Evolutionary conservation across 2,329 filamentous ascomycete species (phyloP), one percentile per base, ranked within the genome.

Genomic region (Capronia coronata): DNA sequence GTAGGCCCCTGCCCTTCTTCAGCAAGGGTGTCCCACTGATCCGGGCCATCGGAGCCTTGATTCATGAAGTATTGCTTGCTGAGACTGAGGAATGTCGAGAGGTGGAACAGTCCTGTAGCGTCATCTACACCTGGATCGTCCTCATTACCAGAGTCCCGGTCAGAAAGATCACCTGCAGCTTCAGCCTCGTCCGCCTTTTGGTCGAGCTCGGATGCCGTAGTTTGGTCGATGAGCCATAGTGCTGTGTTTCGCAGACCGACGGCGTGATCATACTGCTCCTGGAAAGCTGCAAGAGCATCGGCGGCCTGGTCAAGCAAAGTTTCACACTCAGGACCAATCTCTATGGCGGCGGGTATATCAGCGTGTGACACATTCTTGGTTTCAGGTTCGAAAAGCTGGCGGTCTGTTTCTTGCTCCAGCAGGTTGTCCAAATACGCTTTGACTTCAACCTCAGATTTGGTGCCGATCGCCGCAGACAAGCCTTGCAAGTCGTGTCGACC

Each of bases 371-470:
- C 56, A 21, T 64, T 57, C 62, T 70, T 64, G 4, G 67, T 61
- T 35, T 65, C 60, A 44, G 51, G 46, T 14, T 63, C 59, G 23
- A 57, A 67, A 14, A 61, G 52, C 56, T 70, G 70, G 32, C 73
- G 68, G 18, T 67, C 63, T 29, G 73, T 65, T 4, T 70, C 58
- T 1, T 71, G 74, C 16, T 74, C 69, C 8, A 80, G 71, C 3
- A 96, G 73, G 1, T 86, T 64, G 5, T 71, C 61, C 3, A 94
- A 64, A 63, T 89, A 89, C 43, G 84, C 78, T 22, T 76, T 75
- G 27, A 93, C 80, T 67, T 96, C 88, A 7, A 84, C 63, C 56
- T 80, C 76, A 50, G 80, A 83, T 67, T 97, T 97, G 27, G 80
- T 83, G 0, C 73, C 72, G 13, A 95, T 71, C 0, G 76, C 73